Conservation (phyloP, 768 basidiomycete genomes). For the Mycena floridula region DNA sequence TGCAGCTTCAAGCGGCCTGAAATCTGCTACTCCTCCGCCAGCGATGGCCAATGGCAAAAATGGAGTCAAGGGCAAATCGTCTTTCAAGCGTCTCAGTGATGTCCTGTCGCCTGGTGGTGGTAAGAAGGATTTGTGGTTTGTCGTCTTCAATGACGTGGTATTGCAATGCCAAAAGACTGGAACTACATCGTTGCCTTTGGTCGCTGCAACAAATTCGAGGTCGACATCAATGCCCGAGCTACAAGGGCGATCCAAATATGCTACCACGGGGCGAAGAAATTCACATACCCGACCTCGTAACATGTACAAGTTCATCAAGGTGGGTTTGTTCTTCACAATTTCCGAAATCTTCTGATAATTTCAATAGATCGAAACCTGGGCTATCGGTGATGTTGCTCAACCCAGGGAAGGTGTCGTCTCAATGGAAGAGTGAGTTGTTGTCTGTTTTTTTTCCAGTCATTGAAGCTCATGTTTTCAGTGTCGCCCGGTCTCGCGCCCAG, state of each 20-base stretch:
- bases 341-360: constrained; percentile 5
- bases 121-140: constrained; percentile 90
- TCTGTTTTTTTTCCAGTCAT: not conserved
- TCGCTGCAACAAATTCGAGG: constrained; percentile 58
- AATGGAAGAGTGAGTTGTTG: constrained; percentile 80
- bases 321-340: constrained; percentile 22
- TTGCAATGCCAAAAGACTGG: constrained; percentile 88
- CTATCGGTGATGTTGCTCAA: constrained; percentile 69
- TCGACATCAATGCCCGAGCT: constrained; percentile 79
- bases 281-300: constrained; percentile 82
- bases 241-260: constrained; percentile 80
- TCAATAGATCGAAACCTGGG: constrained; percentile 79
- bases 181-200: constrained; percentile 77
- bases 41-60: constrained; percentile 39
- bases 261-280: constrained; percentile 70
- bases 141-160: constrained; percentile 94
- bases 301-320: constrained; percentile 90
- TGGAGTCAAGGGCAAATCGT: constrained; percentile 74
- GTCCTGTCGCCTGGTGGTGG: constrained; percentile 66
- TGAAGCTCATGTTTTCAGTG: constrained; percentile 35
- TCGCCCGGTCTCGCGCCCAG: constrained; percentile 64
- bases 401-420: constrained; percentile 77
- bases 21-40: constrained; percentile 36
- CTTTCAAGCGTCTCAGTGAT: constrained; percentile 86
- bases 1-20: constrained; percentile 13